Conservation (phyloP, 2,329 filamentous ascomycete species). For the Aspergillus jensenii region DNA sequence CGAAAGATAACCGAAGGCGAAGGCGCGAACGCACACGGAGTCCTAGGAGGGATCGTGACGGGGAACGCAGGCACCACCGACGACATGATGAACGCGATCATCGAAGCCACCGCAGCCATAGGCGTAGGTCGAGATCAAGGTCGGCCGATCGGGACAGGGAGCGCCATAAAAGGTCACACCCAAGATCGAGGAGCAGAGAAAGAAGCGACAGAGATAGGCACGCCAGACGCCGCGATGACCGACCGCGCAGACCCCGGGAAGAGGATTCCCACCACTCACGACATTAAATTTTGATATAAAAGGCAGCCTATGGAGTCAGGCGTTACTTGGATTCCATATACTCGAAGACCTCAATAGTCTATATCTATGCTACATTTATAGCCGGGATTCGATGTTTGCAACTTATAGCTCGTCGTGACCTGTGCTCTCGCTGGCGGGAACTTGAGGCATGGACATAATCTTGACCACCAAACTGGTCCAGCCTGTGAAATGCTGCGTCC, state of each 20-base stretch:
- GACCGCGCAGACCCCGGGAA: slow-evolving; percentile 25
- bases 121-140: slow-evolving; percentile 32
- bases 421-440: slow-evolving; percentile 36
- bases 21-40: slow-evolving; percentile 36
- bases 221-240: slow-evolving; percentile 26
- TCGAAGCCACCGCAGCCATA: slow-evolving; percentile 34
- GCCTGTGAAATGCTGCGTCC: slow-evolving; percentile 96
- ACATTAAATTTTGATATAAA: slow-evolving; percentile 18
- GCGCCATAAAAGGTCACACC: slow-evolving; percentile 24
- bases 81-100: slow-evolving; percentile 32
- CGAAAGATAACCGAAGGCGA: slow-evolving; percentile 24
- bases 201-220: slow-evolving; percentile 24
- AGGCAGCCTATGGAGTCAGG: slow-evolving; percentile 10
- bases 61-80: slow-evolving; percentile 46
- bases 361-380: slow-evolving; percentile 14
- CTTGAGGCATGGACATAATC: slow-evolving; percentile 90
- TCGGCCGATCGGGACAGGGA: slow-evolving; percentile 22
- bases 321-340: slow-evolving; percentile 14
- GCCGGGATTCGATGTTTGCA: slow-evolving; percentile 7
- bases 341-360: slow-evolving; percentile 8
- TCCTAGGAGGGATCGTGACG: slow-evolving; percentile 29
- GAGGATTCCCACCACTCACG: slow-evolving; percentile 25
- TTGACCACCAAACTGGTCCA: slow-evolving; percentile 99
- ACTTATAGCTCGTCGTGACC: slow-evolving; percentile 51
- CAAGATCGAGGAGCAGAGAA: slow-evolving; percentile 31